Percentiles rank a stretch among this genome's conserved stretches.
phyloP scores from a whole-genome alignment of 106 monocot species.

The Posidonia australis region DNA sequence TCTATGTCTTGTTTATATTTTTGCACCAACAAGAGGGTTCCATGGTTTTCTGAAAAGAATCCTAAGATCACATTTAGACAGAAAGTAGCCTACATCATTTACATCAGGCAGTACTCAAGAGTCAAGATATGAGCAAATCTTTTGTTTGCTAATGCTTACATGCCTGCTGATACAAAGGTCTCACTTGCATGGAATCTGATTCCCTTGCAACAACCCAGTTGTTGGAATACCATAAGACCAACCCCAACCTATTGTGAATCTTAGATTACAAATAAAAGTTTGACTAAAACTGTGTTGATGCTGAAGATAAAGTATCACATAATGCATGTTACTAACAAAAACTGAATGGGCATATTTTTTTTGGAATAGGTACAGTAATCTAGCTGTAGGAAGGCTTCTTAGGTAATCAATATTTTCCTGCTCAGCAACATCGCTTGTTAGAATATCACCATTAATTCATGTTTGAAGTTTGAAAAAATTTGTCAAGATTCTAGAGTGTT shows the following conservation, averaged over 20 bases:
- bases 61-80: no score
- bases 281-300: no score
- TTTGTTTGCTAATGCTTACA: neutral
- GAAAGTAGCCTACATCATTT: no score
- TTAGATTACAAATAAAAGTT: constrained; percentile 22
- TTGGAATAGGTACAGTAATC: constrained; percentile 38
- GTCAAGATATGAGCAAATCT: neutral
- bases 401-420: constrained; percentile 47
- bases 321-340: no score
- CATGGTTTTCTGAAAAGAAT: no score
- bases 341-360: constrained; percentile 32
- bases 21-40: no score
- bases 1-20: no score
- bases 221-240: constrained; percentile 63
- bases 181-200: constrained; percentile 56
- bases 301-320: no score
- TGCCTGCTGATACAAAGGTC: constrained; percentile 64
- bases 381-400: constrained; percentile 32
- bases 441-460: no score
- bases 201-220: constrained; percentile 57
- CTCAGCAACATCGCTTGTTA: neutral
- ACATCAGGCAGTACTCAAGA: no score
- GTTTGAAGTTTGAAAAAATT: no score
- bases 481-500: no score
- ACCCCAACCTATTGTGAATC: constrained; percentile 66